Base-by-base conservation (phyloP, 805 yeast genomes). In the Osmozyma mogii region DNA sequence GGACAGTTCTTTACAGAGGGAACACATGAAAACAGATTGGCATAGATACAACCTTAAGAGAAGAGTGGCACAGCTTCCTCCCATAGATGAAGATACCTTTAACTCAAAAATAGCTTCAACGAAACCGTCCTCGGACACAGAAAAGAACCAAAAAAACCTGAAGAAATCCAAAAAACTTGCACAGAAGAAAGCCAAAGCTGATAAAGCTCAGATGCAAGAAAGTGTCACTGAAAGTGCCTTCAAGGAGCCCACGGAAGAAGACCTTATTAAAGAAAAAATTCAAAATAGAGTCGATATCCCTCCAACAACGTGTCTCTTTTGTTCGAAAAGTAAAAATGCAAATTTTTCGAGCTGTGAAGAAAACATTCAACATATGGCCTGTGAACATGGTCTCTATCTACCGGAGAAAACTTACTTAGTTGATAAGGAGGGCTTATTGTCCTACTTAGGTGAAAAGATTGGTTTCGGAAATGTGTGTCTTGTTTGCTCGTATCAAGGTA, bases 391-490 rank as follows among this genome's bases (percentile, higher is more conserved):
- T 2, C 65, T 92, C 24, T 92, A 80, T 38, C 69, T 92, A 5
- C 98, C 98, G 1, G 96, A 92, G 52, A 61, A 67, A 37, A 67
- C 72, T 10, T 87, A 73, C 45, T 63, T 92, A 27, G 61, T 56
- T 0, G 84, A 88, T 50, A 58, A 72, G 28, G 67, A 61, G 22
- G 97, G 96, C 0, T 63, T 92, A 23, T 54, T 92, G n/a, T 52
- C 58, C 2, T 84, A 83, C 47, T 56, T 92, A 35, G 84, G 82
- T 24, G 92, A 85, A 40, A 78, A 81, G 44, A 74, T 89, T 31
- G 82, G 88, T 7, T 67, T 78, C 25, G 96, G 96, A 22, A 78
- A 84, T 42, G 72, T 80, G 40, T 92, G 98, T 52, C 56, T 89
- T 27, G 71, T 75, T 31, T 92, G 99, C 53, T 65, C 66, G 18